Evolutionary conservation across 768 basidiomycete genomes (phyloP).

Genomic region (Hydnomerulius pinastri): DNA sequence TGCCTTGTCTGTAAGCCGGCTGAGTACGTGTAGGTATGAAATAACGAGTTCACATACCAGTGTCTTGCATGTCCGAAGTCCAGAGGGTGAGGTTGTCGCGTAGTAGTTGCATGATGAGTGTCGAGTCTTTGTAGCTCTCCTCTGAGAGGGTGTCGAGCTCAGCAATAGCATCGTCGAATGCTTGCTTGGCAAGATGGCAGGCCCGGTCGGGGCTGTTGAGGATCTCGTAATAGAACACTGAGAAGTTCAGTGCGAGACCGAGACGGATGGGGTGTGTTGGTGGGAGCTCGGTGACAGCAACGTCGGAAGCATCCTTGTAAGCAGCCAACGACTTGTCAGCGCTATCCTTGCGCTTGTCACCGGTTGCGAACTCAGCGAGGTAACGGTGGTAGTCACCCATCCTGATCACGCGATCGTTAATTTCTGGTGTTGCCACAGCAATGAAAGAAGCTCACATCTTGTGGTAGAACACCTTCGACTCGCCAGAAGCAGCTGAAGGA

Average conservation of each 20-base stretch:
- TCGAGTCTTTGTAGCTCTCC: conserved; percentile 99
- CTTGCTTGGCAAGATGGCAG: conserved; percentile 98
- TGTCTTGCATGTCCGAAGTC: conserved; percentile 98
- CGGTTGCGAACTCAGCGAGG: conserved; percentile 97
- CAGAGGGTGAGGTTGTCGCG: conserved; percentile 97
- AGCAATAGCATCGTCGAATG: conserved; percentile 98
- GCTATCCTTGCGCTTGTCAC: conserved; percentile 95
- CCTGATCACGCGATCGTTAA: conserved; percentile 48
- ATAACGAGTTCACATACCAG: conserved; percentile 51
- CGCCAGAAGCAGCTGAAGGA: conserved; percentile 93
- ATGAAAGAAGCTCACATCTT: conserved; percentile 73
- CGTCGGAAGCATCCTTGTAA: conserved; percentile 97
- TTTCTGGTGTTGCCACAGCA: neutral
- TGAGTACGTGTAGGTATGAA: conserved; percentile 9
- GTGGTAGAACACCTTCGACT: conserved; percentile 99
- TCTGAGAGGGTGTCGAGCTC: conserved; percentile 98
- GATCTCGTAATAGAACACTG: conserved; percentile 99
- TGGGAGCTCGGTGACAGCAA: conserved; percentile 93
- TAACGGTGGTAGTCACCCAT: conserved; percentile 99
- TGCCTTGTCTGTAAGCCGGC: conserved; percentile 56
- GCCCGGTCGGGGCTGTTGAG: conserved; percentile 98
- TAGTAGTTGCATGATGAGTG: conserved; percentile 94
- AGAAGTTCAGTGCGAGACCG: conserved; percentile 98
- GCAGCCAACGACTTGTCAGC: conserved; percentile 97
- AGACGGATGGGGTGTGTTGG: conserved; percentile 98